Evolutionary conservation across 306 rosid genomes (phyloP).

Genomic region (Trifolium pratense): DNA sequence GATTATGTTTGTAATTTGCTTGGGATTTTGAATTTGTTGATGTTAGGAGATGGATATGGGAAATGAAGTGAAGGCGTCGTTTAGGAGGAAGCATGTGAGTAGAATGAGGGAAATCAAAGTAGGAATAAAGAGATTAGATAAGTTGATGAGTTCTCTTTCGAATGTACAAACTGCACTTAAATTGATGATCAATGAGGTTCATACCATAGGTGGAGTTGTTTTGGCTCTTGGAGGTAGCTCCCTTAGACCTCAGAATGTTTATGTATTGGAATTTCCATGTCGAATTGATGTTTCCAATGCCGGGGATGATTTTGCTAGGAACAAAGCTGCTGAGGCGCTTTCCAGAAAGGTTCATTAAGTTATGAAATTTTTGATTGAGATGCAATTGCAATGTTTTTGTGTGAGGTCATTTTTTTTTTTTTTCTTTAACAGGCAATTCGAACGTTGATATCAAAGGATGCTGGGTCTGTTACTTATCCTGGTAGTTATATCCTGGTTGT

Average conservation of each 20-base stretch:
- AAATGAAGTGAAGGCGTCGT: conserved; percentile 59
- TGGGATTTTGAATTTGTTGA: conserved; percentile 33
- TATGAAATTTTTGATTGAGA: conserved; percentile 29
- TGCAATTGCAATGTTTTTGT: conserved; percentile 34
- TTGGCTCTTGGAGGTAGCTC: conserved; percentile 84
- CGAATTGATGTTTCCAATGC: conserved; percentile 37
- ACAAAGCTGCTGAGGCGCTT: conserved; percentile 72
- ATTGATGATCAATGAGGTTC: conserved; percentile 55
- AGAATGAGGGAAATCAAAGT: conserved; percentile 76
- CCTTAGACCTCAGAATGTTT: conserved; percentile 71
- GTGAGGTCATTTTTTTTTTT: conserved; percentile 23
- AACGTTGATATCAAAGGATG: conserved; percentile 70
- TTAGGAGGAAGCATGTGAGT: conserved; percentile 63
- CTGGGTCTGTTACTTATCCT: conserved; percentile 76
- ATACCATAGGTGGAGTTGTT: conserved; percentile 49
- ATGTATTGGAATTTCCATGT: conserved; percentile 59
- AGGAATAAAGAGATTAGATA: conserved; percentile 75
- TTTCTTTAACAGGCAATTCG: conserved; percentile 74
- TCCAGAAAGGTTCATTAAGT: conserved; percentile 66
- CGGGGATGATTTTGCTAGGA: conserved; percentile 60
- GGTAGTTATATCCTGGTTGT: conserved; percentile 84
- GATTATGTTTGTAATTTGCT: conserved; percentile 8
- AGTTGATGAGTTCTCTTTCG: conserved; percentile 65
- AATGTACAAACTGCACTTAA: conserved; percentile 67
- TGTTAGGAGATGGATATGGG: conserved; percentile 62